Conservation (phyloP, 2,329 filamentous ascomycete genomes). For the Colletotrichum graminicola region DNA sequence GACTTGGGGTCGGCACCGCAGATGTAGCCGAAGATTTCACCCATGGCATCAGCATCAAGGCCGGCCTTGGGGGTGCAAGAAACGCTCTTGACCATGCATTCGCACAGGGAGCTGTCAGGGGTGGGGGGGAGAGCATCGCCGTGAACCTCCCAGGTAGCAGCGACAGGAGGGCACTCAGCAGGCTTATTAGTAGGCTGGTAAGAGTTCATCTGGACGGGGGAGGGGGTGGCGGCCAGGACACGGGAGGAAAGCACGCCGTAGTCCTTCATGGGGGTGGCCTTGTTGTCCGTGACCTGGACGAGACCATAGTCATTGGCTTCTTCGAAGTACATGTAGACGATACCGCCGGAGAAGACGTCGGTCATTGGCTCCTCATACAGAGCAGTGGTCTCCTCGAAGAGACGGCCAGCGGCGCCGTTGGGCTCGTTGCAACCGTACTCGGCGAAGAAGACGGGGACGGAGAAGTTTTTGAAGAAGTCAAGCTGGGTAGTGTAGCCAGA, state of each 20-base stretch:
- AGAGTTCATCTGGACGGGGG: slow-evolving; percentile 70
- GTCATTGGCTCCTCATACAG: slow-evolving; percentile 88
- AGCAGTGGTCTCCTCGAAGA: slow-evolving; percentile 86
- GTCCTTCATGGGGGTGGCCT: slow-evolving; percentile 77
- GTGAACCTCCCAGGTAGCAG: slow-evolving; percentile 75
- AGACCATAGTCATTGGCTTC: slow-evolving; percentile 91
- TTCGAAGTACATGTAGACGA: slow-evolving; percentile 99
- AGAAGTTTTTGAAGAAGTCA: slow-evolving; percentile 88
- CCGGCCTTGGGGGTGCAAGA: slow-evolving; percentile 74
- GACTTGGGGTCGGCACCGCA: slow-evolving; percentile 69
- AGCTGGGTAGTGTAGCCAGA: slow-evolving; percentile 89
- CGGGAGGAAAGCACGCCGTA: slow-evolving; percentile 79
- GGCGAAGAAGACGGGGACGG: slow-evolving; percentile 96
- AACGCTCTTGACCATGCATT: slow-evolving; percentile 84
- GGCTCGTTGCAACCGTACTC: slow-evolving; percentile 95
- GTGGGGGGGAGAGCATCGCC: slow-evolving; percentile 80
- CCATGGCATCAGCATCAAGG: slow-evolving; percentile 70
- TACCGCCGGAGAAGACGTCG: slow-evolving; percentile 90
- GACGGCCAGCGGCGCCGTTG: slow-evolving; percentile 72
- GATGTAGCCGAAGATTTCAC: slow-evolving; percentile 79
- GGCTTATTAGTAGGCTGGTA: slow-evolving; percentile 83
- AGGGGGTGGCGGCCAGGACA: slow-evolving; percentile 76
- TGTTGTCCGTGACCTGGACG: slow-evolving; percentile 68
- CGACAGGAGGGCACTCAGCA: slow-evolving; percentile 77
- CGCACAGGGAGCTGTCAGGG: slow-evolving; percentile 83